Evolutionary conservation across 441 rosid genomes (phyloP), one percentile per base, ranked within the genome.

Genomic region (Populus hybrid): DNA sequence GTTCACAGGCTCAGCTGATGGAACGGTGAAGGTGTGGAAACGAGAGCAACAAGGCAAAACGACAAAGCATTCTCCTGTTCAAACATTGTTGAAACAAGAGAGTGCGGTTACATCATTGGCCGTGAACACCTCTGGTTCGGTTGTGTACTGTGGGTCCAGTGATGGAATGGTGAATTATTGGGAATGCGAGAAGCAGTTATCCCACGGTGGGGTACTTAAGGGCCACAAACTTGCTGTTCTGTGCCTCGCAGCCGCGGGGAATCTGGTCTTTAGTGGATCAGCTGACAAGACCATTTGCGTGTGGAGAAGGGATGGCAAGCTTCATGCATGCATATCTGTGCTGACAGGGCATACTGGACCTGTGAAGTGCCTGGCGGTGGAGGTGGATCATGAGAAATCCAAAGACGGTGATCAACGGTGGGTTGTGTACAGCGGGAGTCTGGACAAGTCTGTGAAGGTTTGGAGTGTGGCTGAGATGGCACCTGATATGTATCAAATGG

Each of bases 271-370:
- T 29, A 29, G 31, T 29, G 31, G 31, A 29, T 29, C 31, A 29
- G 31, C 31, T 29, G 31, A 29, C 31, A 29, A 29, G 31, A 29
- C 31, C 31, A 29, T 29, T 3, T 29, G 31, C 31, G 31, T 29
- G 31, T 29, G 31, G 31, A 29, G 88, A 73, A 78, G 90, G 79
- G 95, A 92, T n/a, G 93, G 85, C 7, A 71, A 33, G 59, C 74
- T 83, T 68, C 98, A 95, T 87, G 84, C 92, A 65, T 92, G 99
- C 80, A 79, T 95, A 2, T 90, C 94, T 6, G 93, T 93, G 68
- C 87, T 93, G 78, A 92, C 91, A 29, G 99, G 98, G 65, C 99
- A 95, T 78, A 89, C 89, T 0, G 98, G 97, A 16, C 98, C 99
- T 2, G 98, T 95, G 29, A 95, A 93, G 80, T 93, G 98, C 83